Conservation (phyloP, 2,329 filamentous ascomycete genomes). For the Venturia carpophila region DNA sequence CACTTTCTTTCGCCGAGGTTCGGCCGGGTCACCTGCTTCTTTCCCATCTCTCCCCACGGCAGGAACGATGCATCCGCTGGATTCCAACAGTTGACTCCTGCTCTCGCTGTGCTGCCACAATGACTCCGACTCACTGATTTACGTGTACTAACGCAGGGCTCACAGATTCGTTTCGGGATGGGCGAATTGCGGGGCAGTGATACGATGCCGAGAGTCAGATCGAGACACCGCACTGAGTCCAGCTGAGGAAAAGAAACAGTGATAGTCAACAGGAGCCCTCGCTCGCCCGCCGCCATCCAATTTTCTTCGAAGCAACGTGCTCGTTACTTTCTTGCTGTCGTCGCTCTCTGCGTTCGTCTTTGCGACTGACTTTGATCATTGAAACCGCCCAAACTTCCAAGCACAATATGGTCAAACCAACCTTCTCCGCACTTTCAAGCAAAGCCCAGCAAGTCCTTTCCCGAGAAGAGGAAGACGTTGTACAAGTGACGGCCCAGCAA, state of each 20-base stretch:
- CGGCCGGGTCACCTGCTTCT: not conserved
- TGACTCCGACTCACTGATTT: not conserved
- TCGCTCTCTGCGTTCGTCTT: not conserved
- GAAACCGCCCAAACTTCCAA: no score
- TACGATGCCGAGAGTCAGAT: not conserved
- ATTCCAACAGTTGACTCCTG: not conserved
- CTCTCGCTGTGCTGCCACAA: not conserved
- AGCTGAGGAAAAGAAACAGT: not conserved
- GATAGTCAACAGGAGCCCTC: not conserved
- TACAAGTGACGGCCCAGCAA: slow-evolving; percentile 31
- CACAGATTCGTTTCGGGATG: not conserved
- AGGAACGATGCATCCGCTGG: not conserved
- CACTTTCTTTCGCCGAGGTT: not conserved
- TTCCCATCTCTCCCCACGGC: no score
- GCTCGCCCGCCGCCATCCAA: no score
- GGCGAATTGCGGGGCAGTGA: not conserved
- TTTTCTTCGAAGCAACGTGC: no score
- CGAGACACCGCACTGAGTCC: not conserved
- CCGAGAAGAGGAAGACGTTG: not conserved
- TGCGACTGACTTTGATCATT: not conserved
- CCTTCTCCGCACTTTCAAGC: not conserved
- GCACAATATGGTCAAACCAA: slow-evolving; percentile 1
- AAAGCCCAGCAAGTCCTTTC: not conserved
- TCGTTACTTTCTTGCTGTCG: not conserved
- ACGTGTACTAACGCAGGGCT: no score